Percentiles rank a stretch among this genome's conserved stretches.
Evolutionary conservation across 805 yeast species (phyloP).

Genomic region (Lachancea mirantina): DNA sequence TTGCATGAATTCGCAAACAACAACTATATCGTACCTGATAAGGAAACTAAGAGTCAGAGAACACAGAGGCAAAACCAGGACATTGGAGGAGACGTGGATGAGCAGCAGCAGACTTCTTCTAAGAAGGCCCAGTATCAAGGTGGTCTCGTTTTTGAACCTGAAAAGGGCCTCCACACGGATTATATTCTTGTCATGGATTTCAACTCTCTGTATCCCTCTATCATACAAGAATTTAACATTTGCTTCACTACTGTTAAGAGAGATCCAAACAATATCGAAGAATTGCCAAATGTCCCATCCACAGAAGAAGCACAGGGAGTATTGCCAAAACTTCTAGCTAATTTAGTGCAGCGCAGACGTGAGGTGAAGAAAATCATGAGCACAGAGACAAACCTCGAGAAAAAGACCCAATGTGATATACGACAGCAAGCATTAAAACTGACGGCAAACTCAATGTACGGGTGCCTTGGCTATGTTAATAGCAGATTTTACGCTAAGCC

Average conservation of each 20-base stretch:
- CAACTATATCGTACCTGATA: slow-evolving; percentile 84
- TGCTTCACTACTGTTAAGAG: slow-evolving; percentile 94
- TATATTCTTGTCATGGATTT: slow-evolving; percentile 94
- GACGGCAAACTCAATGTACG: slow-evolving; percentile 99
- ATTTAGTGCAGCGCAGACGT: slow-evolving; percentile 83
- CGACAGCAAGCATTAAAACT: slow-evolving; percentile 92
- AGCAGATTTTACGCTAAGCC: slow-evolving; percentile 96
- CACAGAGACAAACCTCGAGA: slow-evolving; percentile 56
- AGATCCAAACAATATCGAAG: slow-evolving; percentile 46
- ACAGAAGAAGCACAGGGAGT: slow-evolving; percentile 62
- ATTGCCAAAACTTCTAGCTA: slow-evolving; percentile 73
- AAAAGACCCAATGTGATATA: slow-evolving; percentile 82
- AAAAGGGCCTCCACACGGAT: slow-evolving; percentile 85
- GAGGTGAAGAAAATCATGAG: slow-evolving; percentile 85
- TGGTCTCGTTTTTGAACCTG: slow-evolving; percentile 96
- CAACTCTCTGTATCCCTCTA: slow-evolving; percentile 94
- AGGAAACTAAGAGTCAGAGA: slow-evolving; percentile 41
- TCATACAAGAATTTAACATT: slow-evolving; percentile 93
- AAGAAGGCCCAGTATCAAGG: slow-evolving; percentile 78
- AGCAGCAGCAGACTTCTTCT: slow-evolving; percentile 39
- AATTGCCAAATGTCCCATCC: slow-evolving; percentile 63
- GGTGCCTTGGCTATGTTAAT: slow-evolving; percentile 88
- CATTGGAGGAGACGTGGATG: slow-evolving; percentile 27
- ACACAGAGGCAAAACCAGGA: slow-evolving; percentile 21
- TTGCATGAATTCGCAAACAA: slow-evolving; percentile 82